Percentiles rank a stretch among this genome's conserved stretches.
phyloP scores from a whole-genome alignment of 1,139 yeast species.

The Spathaspora sp. region DNA sequence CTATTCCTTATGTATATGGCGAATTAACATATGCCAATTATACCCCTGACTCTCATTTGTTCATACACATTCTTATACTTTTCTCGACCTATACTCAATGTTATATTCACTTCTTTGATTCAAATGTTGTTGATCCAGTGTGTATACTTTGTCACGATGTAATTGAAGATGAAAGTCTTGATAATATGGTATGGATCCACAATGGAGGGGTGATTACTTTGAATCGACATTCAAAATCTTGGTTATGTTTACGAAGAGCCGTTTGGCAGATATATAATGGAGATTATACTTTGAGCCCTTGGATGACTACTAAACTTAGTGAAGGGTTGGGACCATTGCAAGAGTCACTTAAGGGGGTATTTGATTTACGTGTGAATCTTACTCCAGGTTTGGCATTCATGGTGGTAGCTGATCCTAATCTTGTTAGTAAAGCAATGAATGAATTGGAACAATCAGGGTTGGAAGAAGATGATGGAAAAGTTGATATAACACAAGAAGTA shows the following conservation, averaged over 20 bases:
- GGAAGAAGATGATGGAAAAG: constrained; percentile 13
- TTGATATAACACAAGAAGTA: constrained; percentile 23
- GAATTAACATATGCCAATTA: constrained; percentile 43
- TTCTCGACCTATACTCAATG: constrained; percentile 27
- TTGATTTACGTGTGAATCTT: constrained; percentile 15
- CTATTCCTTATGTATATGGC: constrained; percentile 38
- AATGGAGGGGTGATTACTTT: constrained; percentile 29
- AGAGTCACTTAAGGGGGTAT: constrained; percentile 6
- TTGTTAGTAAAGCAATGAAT: constrained; percentile 7
- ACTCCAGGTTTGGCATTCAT: constrained; percentile 18
- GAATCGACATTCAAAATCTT: constrained; percentile 23
- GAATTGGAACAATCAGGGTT: constrained; percentile 3
- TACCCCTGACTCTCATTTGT: constrained; percentile 46
- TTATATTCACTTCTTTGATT: constrained; percentile 50
- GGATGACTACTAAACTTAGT: constrained; percentile 18
- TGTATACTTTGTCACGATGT: constrained; percentile 47
- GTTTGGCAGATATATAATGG: constrained; percentile 26
- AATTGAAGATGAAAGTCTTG: constrained; percentile 35
- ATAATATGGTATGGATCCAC: constrained; percentile 47
- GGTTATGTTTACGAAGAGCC: constrained; percentile 29
- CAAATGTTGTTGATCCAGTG: constrained; percentile 53
- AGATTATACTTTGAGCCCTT: constrained; percentile 11
- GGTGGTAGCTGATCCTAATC: constrained; percentile 12
- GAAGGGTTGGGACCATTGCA: constrained; percentile 6
- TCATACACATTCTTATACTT: constrained; percentile 38